These are phyloP conservation scores for Tolypocladium amazonense DNA, from an alignment of 2,329 filamentous ascomycete genomes.

Conservation along the genomic window DNA sequence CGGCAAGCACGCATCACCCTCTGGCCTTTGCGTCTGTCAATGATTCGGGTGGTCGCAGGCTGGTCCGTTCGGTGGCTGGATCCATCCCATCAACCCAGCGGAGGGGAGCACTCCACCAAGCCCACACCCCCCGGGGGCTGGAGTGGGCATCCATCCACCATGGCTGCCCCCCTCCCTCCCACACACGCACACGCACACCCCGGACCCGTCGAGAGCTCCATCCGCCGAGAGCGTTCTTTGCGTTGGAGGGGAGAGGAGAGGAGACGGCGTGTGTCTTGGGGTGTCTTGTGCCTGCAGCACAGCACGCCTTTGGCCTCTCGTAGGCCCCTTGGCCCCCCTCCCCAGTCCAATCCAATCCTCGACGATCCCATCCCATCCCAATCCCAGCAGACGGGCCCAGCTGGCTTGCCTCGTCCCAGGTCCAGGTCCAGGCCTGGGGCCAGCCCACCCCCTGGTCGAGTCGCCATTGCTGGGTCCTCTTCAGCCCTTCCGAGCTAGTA, in stretches of 20 bases:
- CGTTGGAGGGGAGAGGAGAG: neutral
- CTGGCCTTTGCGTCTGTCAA: constrained; percentile 1
- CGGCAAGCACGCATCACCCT: neutral
- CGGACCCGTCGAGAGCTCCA: neutral
- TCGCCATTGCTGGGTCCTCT: constrained; percentile 14
- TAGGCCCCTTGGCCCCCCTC: neutral
- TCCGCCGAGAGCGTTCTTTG: neutral
- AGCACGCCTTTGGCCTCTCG: neutral
- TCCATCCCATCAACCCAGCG: neutral
- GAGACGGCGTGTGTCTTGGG: neutral
- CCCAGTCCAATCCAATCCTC: neutral
- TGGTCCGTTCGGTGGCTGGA: neutral
- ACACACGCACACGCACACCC: neutral
- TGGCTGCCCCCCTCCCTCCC: neutral
- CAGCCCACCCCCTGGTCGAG: constrained; percentile 1
- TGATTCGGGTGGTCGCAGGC: neutral
- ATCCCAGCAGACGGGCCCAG: neutral
- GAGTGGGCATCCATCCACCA: neutral
- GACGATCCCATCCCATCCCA: constrained; percentile 1
- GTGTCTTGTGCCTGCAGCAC: neutral
- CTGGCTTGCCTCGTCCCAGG: neutral
- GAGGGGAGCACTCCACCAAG: neutral
- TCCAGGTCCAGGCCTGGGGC: constrained; percentile 1
- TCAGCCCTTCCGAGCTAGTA: constrained; percentile 29
- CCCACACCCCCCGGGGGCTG: neutral